These are phyloP conservation scores for Aspergillus pseudoglaucus DNA, from an alignment of 2,329 filamentous ascomycete genomes.

Conservation along the genomic window DNA sequence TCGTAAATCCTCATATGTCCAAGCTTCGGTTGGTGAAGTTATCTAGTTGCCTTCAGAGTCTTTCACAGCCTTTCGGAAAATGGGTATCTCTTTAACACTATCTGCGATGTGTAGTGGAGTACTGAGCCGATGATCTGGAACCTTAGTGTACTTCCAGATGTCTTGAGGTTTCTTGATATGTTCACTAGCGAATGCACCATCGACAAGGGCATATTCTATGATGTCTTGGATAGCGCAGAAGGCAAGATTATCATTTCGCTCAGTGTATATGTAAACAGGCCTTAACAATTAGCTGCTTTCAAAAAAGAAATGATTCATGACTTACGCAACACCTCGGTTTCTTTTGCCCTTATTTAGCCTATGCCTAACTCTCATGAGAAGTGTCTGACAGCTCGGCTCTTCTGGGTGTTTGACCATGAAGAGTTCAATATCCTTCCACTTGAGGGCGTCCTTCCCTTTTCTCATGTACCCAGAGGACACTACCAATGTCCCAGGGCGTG, in stretches of 20 bases:
- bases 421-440: conserved; percentile 19
- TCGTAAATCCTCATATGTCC: conserved; percentile 4
- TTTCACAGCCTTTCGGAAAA: conserved; percentile 9
- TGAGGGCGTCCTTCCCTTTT: conserved; percentile 11
- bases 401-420: conserved; percentile 18
- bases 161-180: conserved; percentile 13
- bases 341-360: conserved; percentile 16
- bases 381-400: conserved; percentile 10
- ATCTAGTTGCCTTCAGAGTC: conserved; percentile 4
- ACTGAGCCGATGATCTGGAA: conserved; percentile 15
- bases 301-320: conserved; percentile 1
- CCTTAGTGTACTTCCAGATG: conserved; percentile 14
- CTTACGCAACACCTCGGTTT: conserved; percentile 15
- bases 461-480: conserved; percentile 11
- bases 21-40: conserved; percentile 8
- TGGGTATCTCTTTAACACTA: conserved; percentile 9
- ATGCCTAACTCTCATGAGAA: conserved; percentile 14
- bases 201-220: conserved; percentile 18
- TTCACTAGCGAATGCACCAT: conserved; percentile 14
- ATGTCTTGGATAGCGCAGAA: conserved; percentile 16
- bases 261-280: conserved; percentile 11
- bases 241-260: conserved; percentile 13
- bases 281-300: conserved; percentile 14
- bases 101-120: conserved; percentile 18
- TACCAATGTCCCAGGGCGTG: conserved; percentile 12